Percentiles rank a stretch among this genome's conserved stretches.
Evolutionary conservation across 441 rosid species (phyloP).

Genomic region (Manihot esculenta): DNA sequence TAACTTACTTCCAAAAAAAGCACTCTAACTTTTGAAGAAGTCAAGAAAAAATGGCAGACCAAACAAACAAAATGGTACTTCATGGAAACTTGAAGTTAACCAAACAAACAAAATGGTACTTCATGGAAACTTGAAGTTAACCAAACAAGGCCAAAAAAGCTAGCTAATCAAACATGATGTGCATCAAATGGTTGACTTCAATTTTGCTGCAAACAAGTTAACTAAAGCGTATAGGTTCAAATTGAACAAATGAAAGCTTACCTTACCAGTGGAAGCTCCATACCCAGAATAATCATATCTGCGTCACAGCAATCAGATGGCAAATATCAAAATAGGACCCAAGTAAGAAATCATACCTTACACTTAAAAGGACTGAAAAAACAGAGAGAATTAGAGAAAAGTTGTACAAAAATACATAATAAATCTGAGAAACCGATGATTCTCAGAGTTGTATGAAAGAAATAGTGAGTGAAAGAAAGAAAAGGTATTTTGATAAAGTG

Average conservation of each 20-base stretch:
- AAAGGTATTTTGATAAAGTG: background rate
- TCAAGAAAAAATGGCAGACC: no score
- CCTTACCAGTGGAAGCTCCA: slow-evolving; percentile 97
- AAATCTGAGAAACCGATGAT: background rate
- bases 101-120: no score
- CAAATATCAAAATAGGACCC: slow-evolving; percentile 16
- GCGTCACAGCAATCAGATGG: slow-evolving; percentile 30
- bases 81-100: no score
- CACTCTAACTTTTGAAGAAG: no score
- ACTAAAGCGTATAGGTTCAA: background rate
- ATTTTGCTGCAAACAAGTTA: background rate
- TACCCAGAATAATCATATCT: slow-evolving; percentile 99
- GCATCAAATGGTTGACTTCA: background rate
- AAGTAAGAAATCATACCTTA: slow-evolving; percentile 8
- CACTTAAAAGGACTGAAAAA: background rate
- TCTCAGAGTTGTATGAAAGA: background rate
- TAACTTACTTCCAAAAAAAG: no score
- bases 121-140: no score
- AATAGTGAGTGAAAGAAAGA: background rate
- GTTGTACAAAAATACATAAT: background rate
- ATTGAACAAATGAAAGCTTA: slow-evolving; percentile 29
- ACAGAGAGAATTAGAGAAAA: background rate
- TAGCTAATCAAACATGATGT: background rate
- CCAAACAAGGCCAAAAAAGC: no score
- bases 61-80: no score